Evolutionary conservation across 73 alveolate genomes (phyloP), one percentile per base, ranked within the genome.

Genomic region (Effrenium voratum): DNA sequence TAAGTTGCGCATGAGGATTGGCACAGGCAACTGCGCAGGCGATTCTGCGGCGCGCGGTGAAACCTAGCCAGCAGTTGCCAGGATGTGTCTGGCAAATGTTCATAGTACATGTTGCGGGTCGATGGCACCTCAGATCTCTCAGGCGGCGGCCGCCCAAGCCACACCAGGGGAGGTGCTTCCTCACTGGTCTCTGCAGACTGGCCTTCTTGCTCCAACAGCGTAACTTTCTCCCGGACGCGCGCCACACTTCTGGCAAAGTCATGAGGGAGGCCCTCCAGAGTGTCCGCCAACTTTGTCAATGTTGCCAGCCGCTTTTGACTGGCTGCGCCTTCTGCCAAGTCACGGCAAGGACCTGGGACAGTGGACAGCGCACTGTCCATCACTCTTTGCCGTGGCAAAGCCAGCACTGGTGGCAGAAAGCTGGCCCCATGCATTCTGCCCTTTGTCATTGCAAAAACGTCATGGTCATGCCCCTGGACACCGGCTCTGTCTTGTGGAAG

Each of bases 71-170:
- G 40, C 32, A 75, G 86, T 45, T 75, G 86, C 86, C 86, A 75
- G 36, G 86, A 75, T 36, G 86, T 75, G 59, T 75, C 86, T 6
- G 86, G 86, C 86, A 75, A 41, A 75, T 75, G 86, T 57, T 75
- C 86, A 75, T 75, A 75, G 59, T 75, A 75, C 86, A 16, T 16
- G 86, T 75, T 75, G 55, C 28, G 4, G 40, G 60, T 40, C 34
- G 40, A 34, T 52, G 86, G 4, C 34, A 75, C 36, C 16, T 75
- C 86, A 40, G 41, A 3, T 45, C 86, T 5, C 55, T 75, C 86
- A 13, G 55, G 86, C 3, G 86, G 59, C 36, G 86, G 50, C 12
- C 86, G 86, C 59, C 86, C 86, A 75, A 75, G 86, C 86, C 86
- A 75, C 41, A 34, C 59, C 86, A 75, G 6, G 3, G 86, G 86